A percentile compares a stretch with the other conserved stretches of the same genome.
These are phyloP conservation scores for Lasiodiplodia gonubiensis DNA, from an alignment of 2,329 filamentous ascomycete species.

Conservation along the genomic window DNA sequence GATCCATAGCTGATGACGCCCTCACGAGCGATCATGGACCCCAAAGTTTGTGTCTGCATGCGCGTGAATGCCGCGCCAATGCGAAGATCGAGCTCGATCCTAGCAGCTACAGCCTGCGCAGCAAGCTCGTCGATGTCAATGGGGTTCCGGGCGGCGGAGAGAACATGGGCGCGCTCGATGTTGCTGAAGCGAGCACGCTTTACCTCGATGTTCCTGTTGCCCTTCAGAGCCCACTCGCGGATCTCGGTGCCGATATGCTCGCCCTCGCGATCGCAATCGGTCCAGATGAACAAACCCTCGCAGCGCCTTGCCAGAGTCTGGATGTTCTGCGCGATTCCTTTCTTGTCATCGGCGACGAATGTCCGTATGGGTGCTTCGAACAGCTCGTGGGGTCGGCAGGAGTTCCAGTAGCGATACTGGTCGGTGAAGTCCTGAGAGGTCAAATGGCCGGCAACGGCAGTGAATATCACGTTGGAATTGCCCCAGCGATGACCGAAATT, in stretches of 20 bases:
- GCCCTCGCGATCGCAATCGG: slow-evolving; percentile 96
- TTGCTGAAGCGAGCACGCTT: slow-evolving; percentile 94
- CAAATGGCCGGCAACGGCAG: slow-evolving; percentile 87
- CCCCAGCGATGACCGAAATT: slow-evolving; percentile 84
- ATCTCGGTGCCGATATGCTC: slow-evolving; percentile 96
- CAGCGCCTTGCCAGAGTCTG: slow-evolving; percentile 74
- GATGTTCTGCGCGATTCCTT: slow-evolving; percentile 83
- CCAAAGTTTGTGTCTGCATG: slow-evolving; percentile 80
- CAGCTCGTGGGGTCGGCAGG: slow-evolving; percentile 76
- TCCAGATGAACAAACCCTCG: slow-evolving; percentile 92
- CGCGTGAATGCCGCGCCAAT: slow-evolving; percentile 93
- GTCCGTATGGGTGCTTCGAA: slow-evolving; percentile 81
- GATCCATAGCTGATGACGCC: slow-evolving; percentile 86
- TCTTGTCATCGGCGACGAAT: slow-evolving; percentile 73
- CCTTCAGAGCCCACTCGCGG: slow-evolving; percentile 75
- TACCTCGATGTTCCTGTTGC: slow-evolving; percentile 75
- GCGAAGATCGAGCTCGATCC: slow-evolving; percentile 89
- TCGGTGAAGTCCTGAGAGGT: slow-evolving; percentile 77
- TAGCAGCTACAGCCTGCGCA: slow-evolving; percentile 82
- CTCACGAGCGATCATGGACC: slow-evolving; percentile 69
- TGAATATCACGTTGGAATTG: slow-evolving; percentile 86
- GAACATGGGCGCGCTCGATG: slow-evolving; percentile 90
- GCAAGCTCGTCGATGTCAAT: slow-evolving; percentile 82
- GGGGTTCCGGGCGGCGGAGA: slow-evolving; percentile 79
- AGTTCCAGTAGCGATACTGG: slow-evolving; percentile 78